Evolutionary conservation across 2,329 filamentous ascomycete genomes (phyloP), one percentile per base, ranked within the genome.

Genomic region (Aureobasidium sp.): DNA sequence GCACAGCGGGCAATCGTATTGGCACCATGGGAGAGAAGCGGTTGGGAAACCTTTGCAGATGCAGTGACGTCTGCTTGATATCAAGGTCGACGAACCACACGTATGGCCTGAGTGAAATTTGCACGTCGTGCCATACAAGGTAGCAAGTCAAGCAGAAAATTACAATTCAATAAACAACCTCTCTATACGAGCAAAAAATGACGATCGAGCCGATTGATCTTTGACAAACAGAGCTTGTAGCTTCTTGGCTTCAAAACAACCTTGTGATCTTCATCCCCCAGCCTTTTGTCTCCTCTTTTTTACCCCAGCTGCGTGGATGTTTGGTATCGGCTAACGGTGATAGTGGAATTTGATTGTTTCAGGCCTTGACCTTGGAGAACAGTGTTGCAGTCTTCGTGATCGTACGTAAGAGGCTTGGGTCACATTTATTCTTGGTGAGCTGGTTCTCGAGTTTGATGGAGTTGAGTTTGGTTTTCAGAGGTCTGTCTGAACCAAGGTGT

Each of bases 1-100:
- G 87, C 89, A 25, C 88, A 96, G 74, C 84, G 83, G 66, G 87
- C 88, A 7, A 82, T 91, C 49, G 82, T 94, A 74, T 74, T 95
- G 67, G 90, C 92, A 41, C 94, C 94, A 6, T 97, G 93, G 92
- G 79, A 77, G 62, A 73, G 67, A 47, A 77, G 77, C 25, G 87
- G 86, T 0, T 94, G 90, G 90, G 76, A 78, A 62, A 81, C 79
- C 2, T 70, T 90, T 37, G 53, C 37, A 39, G 60, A 62, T 44
- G 63, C 57, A 15, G 45, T 66, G 36, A 48, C 42, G 55, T 39
- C 42, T 27, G 55, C 55, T 20, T 58, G n/a, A 58, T 27, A 27
- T 6, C 25, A 47, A 34, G 5, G 34, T 7, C n/a, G 1, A 20
- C 14, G 12, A 31, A 29, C 25, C 12, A 22, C 25, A 9, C 12